Evolutionary conservation across 1,139 yeast genomes (phyloP).

Genomic region (Candida tetrigidarum): DNA sequence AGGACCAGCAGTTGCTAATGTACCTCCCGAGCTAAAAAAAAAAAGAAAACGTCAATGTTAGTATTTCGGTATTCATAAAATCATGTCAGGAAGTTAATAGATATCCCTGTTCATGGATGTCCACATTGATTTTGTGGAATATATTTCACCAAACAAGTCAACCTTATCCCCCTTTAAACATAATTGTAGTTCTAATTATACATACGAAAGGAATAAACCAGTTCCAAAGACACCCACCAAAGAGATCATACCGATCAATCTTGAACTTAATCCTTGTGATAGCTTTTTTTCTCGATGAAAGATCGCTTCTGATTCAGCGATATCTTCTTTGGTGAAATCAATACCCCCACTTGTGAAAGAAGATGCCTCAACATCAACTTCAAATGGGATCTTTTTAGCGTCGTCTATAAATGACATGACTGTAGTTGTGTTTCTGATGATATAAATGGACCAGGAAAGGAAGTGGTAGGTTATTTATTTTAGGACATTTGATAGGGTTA

Average conservation of each 20-base stretch:
- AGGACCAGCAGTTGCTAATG: constrained; percentile 21
- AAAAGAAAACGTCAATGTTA: neutral
- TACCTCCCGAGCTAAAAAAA: constrained; percentile 19
- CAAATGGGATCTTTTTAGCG: neutral
- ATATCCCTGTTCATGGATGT: too few relatives aligned
- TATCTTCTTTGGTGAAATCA: constrained; percentile 7
- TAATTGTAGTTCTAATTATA: neutral
- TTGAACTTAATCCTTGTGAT: constrained; percentile 21
- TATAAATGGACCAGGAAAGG: neutral
- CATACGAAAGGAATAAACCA: constrained; percentile 17
- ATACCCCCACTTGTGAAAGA: constrained; percentile 1
- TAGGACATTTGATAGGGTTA: neutral
- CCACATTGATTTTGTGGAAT: too few relatives aligned
- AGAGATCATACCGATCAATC: constrained; percentile 37
- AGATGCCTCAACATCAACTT: constrained; percentile 4
- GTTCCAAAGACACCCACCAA: constrained; percentile 32
- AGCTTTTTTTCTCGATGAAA: constrained; percentile 16
- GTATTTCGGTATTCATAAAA: neutral
- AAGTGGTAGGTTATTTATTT: neutral
- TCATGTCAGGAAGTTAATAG: neutral
- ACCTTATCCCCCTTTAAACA: too few relatives aligned
- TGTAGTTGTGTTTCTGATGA: neutral
- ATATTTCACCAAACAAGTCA: too few relatives aligned
- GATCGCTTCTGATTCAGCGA: constrained; percentile 11
- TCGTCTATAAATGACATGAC: neutral